Conservation (phyloP, 495 filamentous ascomycete genomes). For the Hypoxylon cercidicola region DNA sequence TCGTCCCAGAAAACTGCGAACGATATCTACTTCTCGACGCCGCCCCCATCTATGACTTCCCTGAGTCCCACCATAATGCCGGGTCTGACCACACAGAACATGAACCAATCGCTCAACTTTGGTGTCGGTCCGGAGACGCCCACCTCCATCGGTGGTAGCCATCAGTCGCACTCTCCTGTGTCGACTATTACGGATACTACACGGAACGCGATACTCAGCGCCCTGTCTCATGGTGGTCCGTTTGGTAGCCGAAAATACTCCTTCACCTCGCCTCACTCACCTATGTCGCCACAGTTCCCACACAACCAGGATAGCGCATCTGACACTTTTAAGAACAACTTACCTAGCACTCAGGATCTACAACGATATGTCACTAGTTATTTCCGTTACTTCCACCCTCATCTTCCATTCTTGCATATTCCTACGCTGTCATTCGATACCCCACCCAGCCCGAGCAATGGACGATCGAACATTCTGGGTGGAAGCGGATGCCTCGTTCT, state of each 20-base stretch:
- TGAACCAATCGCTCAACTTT: slow-evolving; percentile 70
- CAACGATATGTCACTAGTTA: slow-evolving; percentile 93
- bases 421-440: slow-evolving; percentile 92
- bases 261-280: slow-evolving; percentile 72
- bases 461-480: slow-evolving; percentile 73
- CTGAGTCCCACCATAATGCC: slow-evolving; percentile 63
- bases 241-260: slow-evolving; percentile 83
- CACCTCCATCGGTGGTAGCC: slow-evolving; percentile 72
- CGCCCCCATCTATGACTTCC: slow-evolving; percentile 75
- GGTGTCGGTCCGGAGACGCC: slow-evolving; percentile 72
- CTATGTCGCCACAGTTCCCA: slow-evolving; percentile 65
- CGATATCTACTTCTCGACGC: slow-evolving; percentile 68
- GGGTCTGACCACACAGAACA: slow-evolving; percentile 61
- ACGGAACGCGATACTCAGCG: slow-evolving; percentile 83
- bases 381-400: slow-evolving; percentile 93
- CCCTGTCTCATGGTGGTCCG: slow-evolving; percentile 78
- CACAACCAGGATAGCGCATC: slow-evolving; percentile 60
- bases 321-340: slow-evolving; percentile 59
- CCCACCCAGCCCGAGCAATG: slow-evolving; percentile 70
- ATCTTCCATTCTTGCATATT: slow-evolving; percentile 92
- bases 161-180: slow-evolving; percentile 65
- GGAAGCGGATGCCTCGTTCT: slow-evolving; percentile 92
- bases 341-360: slow-evolving; percentile 91
- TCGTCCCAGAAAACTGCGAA: slow-evolving; percentile 61
- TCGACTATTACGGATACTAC: slow-evolving; percentile 92